Evolutionary conservation across 2,329 filamentous ascomycete species (phyloP), one percentile per base, ranked within the genome.

Genomic region (Pseudogymnoascus sp.): DNA sequence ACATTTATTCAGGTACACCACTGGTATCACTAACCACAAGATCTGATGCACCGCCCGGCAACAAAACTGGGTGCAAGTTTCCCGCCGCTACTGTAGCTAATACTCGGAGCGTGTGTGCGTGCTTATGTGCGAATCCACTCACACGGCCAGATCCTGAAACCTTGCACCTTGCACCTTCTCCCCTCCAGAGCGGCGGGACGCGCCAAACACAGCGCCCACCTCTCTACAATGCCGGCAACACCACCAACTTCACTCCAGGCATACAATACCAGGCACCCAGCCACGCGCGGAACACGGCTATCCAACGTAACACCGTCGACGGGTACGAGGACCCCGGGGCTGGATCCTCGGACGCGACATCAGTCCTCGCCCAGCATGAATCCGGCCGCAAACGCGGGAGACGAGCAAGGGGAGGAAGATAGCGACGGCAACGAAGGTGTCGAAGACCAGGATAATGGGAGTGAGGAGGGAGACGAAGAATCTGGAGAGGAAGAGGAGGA

Each of bases 401-500:
- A 66, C 13, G 64, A 65, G 26, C 63, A 63, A 19, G 65, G 35
- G 28, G 50, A 59, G 4, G 35, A 21, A 63, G 64, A 65, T 28
- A 62, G 65, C 17, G 64, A 64, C n/a, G 67, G 65, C 11, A 64
- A 69, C 26, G 67, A 50, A 5, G 66, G 65, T 10, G 66, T 67
- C 1, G 64, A 63, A 15, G 65, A 68, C 5, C 68, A 69, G 31
- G 68, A 57, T 57, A 57, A 57, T 57, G 50, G 50, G 26, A 57
- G 50, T 21, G 50, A 65, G 3, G 65, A 64, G 42, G 70, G 67
- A 7, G 65, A 65, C 35, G 66, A 66, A n/a, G 59, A 67, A 17
- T 66, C 67, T 28, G 63, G 65, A 33, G 67, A 69, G 33, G 33
- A 36, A 13, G 33, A 36, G 13, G 70, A 71, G 8, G 69, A 69